Conservation (phyloP, 352 stramenopile genomes). For the Globisporangium orthogonon region DNA sequence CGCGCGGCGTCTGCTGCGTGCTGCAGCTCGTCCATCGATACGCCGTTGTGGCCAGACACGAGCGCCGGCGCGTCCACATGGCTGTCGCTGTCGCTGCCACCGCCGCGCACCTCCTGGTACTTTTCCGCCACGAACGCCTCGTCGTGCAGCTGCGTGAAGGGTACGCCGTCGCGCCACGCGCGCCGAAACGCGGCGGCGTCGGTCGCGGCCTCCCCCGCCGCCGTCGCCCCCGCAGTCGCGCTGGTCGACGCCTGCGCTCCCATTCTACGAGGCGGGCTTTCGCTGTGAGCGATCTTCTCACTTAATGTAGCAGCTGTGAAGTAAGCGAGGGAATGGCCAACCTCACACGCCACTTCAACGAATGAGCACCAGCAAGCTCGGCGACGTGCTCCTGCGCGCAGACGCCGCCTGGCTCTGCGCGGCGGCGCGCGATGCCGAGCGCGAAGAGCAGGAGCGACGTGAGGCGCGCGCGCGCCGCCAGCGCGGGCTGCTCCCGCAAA, state of each 20-base stretch:
- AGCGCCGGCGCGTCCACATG: not conserved
- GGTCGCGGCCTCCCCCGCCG: slow-evolving; percentile 6
- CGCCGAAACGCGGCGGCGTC: slow-evolving; percentile 13
- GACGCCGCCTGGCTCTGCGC: slow-evolving; percentile 58
- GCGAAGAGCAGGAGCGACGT: slow-evolving; percentile 91
- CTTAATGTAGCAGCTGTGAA: no score
- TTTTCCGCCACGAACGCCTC: slow-evolving; percentile 64
- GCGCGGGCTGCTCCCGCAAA: slow-evolving; percentile 50
- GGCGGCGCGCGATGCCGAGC: slow-evolving; percentile 41
- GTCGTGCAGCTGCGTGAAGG: slow-evolving; percentile 69
- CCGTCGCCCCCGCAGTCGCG: no score
- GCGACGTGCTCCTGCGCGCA: slow-evolving; percentile 25
- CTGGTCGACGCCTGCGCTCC: slow-evolving; percentile 6
- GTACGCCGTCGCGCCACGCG: slow-evolving; percentile 42
- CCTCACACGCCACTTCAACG: not conserved
- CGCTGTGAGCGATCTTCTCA: no score
- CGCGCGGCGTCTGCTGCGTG: slow-evolving; percentile 46
- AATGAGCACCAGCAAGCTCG: slow-evolving; percentile 11
- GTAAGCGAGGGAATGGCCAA: no score
- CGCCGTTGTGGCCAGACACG: slow-evolving; percentile 42
- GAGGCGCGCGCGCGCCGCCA: slow-evolving; percentile 92
- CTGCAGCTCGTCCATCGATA: slow-evolving; percentile 49
- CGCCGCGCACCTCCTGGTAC: slow-evolving; percentile 34
- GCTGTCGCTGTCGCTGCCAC: slow-evolving; percentile 8
- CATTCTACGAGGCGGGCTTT: not conserved